A percentile compares a stretch with the other conserved stretches of the same genome.
Evolutionary conservation across 805 yeast species (phyloP).

Genomic region (Teunomyces panamensis): DNA sequence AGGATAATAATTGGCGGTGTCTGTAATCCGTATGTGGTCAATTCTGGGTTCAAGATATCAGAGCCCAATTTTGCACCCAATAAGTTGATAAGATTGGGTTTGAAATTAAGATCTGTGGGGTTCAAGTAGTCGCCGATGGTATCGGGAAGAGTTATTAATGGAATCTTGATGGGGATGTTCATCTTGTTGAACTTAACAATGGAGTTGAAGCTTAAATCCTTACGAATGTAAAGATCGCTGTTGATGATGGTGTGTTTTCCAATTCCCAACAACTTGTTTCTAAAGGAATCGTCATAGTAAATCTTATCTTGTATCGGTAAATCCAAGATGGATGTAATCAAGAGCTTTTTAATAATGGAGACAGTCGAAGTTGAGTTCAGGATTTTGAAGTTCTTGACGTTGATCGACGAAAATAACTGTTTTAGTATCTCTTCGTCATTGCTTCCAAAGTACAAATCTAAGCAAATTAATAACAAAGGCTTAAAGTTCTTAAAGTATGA

Average conservation of each 20-base stretch:
- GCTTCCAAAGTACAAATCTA: conserved; percentile 44
- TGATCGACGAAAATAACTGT: conserved; percentile 31
- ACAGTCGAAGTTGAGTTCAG: conserved; percentile 14
- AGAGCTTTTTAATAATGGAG: conserved; percentile 32
- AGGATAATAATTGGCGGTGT: conserved; percentile 46
- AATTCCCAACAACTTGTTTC: conserved; percentile 33
- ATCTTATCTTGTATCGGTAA: conserved; percentile 41
- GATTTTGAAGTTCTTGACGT: conserved; percentile 26
- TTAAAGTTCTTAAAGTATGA: conserved; percentile 54
- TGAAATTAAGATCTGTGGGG: conserved; percentile 44
- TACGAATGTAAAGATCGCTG: conserved; percentile 37
- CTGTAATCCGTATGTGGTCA: conserved; percentile 50
- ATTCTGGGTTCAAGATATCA: conserved; percentile 39
- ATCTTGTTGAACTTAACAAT: conserved; percentile 35
- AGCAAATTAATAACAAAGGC: conserved; percentile 53
- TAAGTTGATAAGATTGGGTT: conserved; percentile 32
- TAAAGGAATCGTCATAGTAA: conserved; percentile 36
- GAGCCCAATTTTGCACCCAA: conserved; percentile 35
- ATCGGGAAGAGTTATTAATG: conserved; percentile 41
- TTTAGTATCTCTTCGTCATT: conserved; percentile 19
- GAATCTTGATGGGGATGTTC: conserved; percentile 44
- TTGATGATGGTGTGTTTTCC: conserved; percentile 21
- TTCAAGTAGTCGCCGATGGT: conserved; percentile 43
- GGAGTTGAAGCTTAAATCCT: conserved; percentile 42
- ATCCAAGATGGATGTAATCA: conserved; percentile 42